Conservation (phyloP, 179 eudicot genomes). For the Amaranthus tricolor region DNA sequence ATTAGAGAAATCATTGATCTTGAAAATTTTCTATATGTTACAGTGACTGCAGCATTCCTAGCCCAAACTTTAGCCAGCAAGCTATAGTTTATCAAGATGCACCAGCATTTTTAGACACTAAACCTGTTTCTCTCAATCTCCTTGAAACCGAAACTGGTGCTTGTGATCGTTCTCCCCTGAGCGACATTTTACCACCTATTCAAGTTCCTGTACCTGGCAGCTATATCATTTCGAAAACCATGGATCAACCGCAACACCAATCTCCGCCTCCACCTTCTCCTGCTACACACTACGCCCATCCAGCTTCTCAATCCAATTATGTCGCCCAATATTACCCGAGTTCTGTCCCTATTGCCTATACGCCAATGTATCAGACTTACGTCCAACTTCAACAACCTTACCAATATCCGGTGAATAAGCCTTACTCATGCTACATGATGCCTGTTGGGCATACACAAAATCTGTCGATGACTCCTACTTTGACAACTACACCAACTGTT, state of each 20-base stretch:
- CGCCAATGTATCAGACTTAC: constrained; percentile 50
- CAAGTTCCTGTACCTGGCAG: constrained; percentile 31
- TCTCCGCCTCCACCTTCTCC: constrained; percentile 17
- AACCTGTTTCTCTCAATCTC: constrained; percentile 24
- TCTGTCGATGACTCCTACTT: constrained; percentile 17
- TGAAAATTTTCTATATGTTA: not conserved
- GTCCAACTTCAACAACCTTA: constrained; percentile 43
- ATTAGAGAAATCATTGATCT: not conserved
- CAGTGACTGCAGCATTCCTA: constrained; percentile 46
- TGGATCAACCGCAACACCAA: constrained; percentile 40
- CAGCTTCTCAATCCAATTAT: constrained; percentile 43
- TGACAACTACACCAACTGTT: constrained; percentile 16
- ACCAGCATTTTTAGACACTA: constrained; percentile 25
- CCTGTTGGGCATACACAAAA: constrained; percentile 29
- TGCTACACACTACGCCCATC: constrained; percentile 24
- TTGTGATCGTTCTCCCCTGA: constrained; percentile 38
- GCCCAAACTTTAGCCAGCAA: constrained; percentile 39
- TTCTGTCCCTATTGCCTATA: constrained; percentile 44
- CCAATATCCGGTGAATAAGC: constrained; percentile 38
- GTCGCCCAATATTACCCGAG: constrained; percentile 50
- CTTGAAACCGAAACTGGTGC: constrained; percentile 37
- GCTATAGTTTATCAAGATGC: constrained; percentile 35
- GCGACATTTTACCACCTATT: constrained; percentile 28
- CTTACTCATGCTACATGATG: constrained; percentile 29
- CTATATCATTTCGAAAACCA: constrained; percentile 36